These are phyloP conservation scores for Phaeosphaeria sp. DNA, from an alignment of 2,329 filamentous ascomycete species.

Conservation along the genomic window DNA sequence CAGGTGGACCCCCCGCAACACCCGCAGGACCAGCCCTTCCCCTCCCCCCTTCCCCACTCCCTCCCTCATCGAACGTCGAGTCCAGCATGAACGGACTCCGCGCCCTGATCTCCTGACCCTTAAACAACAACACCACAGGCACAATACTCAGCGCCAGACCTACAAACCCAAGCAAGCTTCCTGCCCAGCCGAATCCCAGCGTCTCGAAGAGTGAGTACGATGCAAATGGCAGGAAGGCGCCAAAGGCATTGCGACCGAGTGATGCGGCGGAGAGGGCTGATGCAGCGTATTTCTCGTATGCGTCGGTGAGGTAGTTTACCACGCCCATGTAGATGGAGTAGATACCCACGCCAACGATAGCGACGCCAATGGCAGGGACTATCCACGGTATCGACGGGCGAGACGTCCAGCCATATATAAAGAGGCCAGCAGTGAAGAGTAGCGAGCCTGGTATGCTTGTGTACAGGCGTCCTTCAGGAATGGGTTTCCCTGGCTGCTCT, in stretches of 20 bases:
- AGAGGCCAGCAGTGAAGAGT: constrained; percentile 39
- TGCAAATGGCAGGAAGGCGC: constrained; percentile 54
- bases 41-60: not conserved
- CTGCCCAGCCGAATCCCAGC: constrained; percentile 53
- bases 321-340: constrained; percentile 54
- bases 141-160: constrained; percentile 49
- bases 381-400: constrained; percentile 46
- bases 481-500: constrained; percentile 47
- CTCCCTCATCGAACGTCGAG: constrained; percentile 24
- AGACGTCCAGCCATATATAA: constrained; percentile 38
- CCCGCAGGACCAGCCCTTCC: constrained; percentile 13
- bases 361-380: constrained; percentile 33
- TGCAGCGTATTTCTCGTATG: constrained; percentile 57
- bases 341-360: constrained; percentile 35
- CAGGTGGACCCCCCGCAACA: constrained; percentile 15
- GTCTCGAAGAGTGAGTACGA: constrained; percentile 50
- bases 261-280: constrained; percentile 56
- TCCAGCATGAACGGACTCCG: constrained; percentile 47
- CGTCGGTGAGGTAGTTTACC: constrained; percentile 57
- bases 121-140: constrained; percentile 50
- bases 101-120: constrained; percentile 48
- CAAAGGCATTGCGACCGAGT: constrained; percentile 54
- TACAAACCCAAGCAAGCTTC: constrained; percentile 53
- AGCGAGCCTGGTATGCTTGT: constrained; percentile 51
- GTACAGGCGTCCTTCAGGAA: constrained; percentile 54